Conservation (phyloP, 352 stramenopile species). For the Phytopythium ostracodes region DNA sequence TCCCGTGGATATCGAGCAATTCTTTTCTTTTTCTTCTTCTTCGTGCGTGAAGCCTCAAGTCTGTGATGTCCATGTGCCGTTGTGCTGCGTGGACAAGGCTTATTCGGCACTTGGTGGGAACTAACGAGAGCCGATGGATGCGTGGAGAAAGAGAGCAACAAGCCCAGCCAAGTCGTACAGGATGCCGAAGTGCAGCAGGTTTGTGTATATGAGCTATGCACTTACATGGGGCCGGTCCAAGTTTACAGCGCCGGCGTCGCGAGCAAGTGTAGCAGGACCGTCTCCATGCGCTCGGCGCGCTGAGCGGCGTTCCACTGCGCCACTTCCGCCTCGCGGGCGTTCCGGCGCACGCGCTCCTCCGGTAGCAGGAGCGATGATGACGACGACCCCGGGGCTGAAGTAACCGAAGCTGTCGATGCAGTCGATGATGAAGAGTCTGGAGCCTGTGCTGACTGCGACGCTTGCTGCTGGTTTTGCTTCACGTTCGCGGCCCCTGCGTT, state of each 20-base stretch:
- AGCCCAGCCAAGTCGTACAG: not conserved
- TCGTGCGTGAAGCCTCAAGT: too few species aligned
- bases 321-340: conserved; percentile 44
- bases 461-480: conserved; percentile 7
- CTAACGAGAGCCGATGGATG: too few species aligned
- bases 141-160: not conserved
- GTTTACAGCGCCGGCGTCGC: conserved; percentile 41
- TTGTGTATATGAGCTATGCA: not conserved
- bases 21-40: too few species aligned
- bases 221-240: not conserved
- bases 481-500: not conserved
- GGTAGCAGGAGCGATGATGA: conserved; percentile 19
- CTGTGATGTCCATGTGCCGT: too few species aligned
- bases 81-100: too few species aligned
- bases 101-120: too few species aligned
- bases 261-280: conserved; percentile 64
- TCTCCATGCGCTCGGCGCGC: conserved; percentile 69
- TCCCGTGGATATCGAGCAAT: too few species aligned
- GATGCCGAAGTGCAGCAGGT: not conserved
- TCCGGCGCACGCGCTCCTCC: conserved; percentile 58
- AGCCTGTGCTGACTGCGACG: not conserved
- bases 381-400: not conserved
- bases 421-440: conserved; percentile 29
- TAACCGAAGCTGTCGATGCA: conserved; percentile 30
- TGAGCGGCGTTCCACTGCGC: conserved; percentile 48